These are phyloP conservation scores for Pseudogymnoascus sp. DNA, from an alignment of 2,329 filamentous ascomycete species.

Conservation along the genomic window DNA sequence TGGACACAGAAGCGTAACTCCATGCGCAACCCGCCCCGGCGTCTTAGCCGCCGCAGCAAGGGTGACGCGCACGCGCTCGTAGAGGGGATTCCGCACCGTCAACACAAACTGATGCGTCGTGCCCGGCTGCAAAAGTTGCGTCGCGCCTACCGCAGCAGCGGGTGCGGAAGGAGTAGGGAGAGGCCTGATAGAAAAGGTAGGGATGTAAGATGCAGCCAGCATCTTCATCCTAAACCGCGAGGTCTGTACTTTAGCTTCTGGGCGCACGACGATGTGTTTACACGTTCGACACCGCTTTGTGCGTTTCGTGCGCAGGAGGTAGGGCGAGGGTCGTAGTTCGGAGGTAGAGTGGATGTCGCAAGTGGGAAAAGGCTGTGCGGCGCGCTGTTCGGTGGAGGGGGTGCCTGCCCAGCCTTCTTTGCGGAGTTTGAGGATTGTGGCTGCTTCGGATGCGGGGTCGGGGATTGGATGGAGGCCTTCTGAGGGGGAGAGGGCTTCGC, in stretches of 20 bases:
- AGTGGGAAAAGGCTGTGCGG: not conserved
- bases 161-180: slow-evolving; percentile 33
- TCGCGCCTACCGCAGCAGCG: slow-evolving; percentile 27
- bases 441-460: slow-evolving; percentile 46
- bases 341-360: slow-evolving; percentile 51
- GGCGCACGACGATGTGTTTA: slow-evolving; percentile 90
- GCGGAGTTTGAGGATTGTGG: slow-evolving; percentile 51
- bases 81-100: slow-evolving; percentile 88
- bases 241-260: slow-evolving; percentile 80
- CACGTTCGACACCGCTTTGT: slow-evolving; percentile 89
- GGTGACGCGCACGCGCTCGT: slow-evolving; percentile 79
- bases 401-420: slow-evolving; percentile 56
- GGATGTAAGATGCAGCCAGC: slow-evolving; percentile 81
- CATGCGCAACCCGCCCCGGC: slow-evolving; percentile 65
- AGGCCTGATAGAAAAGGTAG: slow-evolving; percentile 65
- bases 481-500: slow-evolving; percentile 60
- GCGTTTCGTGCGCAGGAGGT: slow-evolving; percentile 80
- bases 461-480: slow-evolving; percentile 61
- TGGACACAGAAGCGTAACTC: slow-evolving; percentile 86
- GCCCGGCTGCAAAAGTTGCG: slow-evolving; percentile 40
- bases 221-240: slow-evolving; percentile 89
- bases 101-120: slow-evolving; percentile 70
- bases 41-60: slow-evolving; percentile 76
- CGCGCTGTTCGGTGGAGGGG: slow-evolving; percentile 38
- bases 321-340: slow-evolving; percentile 72